phyloP scores from a whole-genome alignment of 192 early-diverging fungal species.

The Gamsiella multidivaricata region DNA sequence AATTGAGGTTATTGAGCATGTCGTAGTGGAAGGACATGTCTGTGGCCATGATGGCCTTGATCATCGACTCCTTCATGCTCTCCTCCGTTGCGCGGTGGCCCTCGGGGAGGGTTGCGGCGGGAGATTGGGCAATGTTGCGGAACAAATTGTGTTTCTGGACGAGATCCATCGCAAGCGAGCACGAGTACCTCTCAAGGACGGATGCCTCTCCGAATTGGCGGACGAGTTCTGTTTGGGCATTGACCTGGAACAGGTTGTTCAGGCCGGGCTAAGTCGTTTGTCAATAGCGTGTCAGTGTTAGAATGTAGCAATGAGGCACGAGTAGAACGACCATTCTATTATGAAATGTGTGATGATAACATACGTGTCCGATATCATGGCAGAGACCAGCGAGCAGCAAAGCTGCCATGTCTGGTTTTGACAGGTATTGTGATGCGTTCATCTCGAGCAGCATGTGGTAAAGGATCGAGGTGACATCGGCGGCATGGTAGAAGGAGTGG shows the following conservation, averaged over 20 bases:
- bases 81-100: slow-evolving; percentile 62
- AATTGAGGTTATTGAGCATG: slow-evolving; percentile 63
- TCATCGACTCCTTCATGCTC: slow-evolving; percentile 59
- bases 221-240: slow-evolving; percentile 82
- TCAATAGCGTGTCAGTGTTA: no score
- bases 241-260: slow-evolving; percentile 93
- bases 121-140: slow-evolving; percentile 60
- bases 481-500: slow-evolving; percentile 92
- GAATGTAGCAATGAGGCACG: neutral
- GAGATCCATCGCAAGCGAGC: slow-evolving; percentile 78
- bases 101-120: slow-evolving; percentile 53
- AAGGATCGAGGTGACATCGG: slow-evolving; percentile 88
- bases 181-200: slow-evolving; percentile 89
- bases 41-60: slow-evolving; percentile 86
- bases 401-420: slow-evolving; percentile 75
- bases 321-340: no score
- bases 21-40: slow-evolving; percentile 94
- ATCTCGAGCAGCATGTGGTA: slow-evolving; percentile 81
- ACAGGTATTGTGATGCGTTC: slow-evolving; percentile 73
- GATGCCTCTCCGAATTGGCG: slow-evolving; percentile 79
- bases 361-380: slow-evolving; percentile 90
- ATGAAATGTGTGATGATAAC: slow-evolving; percentile 1
- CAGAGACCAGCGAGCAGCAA: slow-evolving; percentile 87
- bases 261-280: slow-evolving; percentile 76
- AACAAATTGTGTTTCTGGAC: slow-evolving; percentile 80